Evolutionary conservation across 2,329 filamentous ascomycete species (phyloP), one percentile per base, ranked within the genome.

Genomic region (Aureobasidium sp.): DNA sequence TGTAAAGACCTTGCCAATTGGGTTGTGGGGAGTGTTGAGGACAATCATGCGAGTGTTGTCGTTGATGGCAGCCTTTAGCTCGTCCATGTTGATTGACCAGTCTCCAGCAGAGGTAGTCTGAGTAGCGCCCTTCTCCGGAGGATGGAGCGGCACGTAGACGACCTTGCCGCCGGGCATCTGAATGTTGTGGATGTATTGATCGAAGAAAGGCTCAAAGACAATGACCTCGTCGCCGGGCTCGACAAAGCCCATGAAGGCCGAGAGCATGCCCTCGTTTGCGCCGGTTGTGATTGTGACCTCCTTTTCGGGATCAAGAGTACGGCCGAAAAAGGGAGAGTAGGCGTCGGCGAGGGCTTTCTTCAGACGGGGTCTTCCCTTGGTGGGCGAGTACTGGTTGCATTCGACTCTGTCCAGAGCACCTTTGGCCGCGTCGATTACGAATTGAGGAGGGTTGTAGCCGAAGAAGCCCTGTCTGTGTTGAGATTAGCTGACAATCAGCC

Each of bases 121-220:
- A 40, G 80, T 84, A 4, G 85, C 87, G 54, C 94, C 94, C 47
- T 90, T 85, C 64, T 83, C 81, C 10, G 94, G 94, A 29, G 94
- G 93, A 64, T 94, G 89, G 71, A 99, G 80, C n/a, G 94, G 92
- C 25, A 97, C 93, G 71, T 96, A 97, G 67, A 93, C 87, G 65
- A 97, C 90, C 71, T 87, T 95, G 66, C 94, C 94, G 55, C 94
- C 94, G 0, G 94, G 86, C 92, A 99, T 97, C 74, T 96, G 89
- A 65, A 99, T 97, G 75, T 99, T 99, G 79, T 87, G 91, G 66
- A 99, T 95, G 73, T 97, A 95, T 85, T 99, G 94, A 75, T 99
- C 94, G 72, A 97, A 99, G 77, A 96, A 99, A 11, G 94, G 94
- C 77, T 99, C 94, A 72, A 99, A 96, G 60, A 99, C 83, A 66